Conservation (phyloP, 2,329 filamentous ascomycete genomes). For the Cladorrhinum sp. region DNA sequence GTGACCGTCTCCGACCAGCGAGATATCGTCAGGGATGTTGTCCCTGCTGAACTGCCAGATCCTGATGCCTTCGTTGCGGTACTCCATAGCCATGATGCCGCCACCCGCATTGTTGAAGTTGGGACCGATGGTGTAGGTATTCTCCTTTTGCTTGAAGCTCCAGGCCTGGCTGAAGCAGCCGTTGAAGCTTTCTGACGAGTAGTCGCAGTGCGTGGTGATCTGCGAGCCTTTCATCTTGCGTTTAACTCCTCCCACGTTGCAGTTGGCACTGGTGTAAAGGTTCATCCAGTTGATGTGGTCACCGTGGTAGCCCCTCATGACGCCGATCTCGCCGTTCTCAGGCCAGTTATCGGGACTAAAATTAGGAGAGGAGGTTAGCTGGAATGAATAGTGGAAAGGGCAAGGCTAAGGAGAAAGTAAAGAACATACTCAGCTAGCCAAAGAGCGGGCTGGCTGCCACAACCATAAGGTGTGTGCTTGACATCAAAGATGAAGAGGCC, state of each 20-base stretch:
- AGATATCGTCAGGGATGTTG: conserved; percentile 52
- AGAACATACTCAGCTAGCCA: conserved; percentile 57
- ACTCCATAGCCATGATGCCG: conserved; percentile 60
- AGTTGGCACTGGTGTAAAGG: conserved; percentile 54
- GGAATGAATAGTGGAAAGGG: neutral
- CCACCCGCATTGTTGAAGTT: conserved; percentile 53
- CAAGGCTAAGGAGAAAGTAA: neutral
- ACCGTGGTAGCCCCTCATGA: conserved; percentile 59
- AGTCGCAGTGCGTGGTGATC: conserved; percentile 40
- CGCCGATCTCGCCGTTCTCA: conserved; percentile 60
- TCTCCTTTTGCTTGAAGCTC: conserved; percentile 24
- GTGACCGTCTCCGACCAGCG: conserved; percentile 28
- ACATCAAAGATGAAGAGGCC: conserved; percentile 69
- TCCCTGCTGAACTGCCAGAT: conserved; percentile 58
- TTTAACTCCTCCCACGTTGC: conserved; percentile 51
- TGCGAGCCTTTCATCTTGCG: conserved; percentile 51
- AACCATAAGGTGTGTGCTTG: conserved; percentile 61
- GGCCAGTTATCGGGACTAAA: conserved; percentile 55
- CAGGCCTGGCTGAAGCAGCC: conserved; percentile 51
- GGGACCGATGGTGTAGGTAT: conserved; percentile 48
- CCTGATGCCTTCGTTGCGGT: conserved; percentile 58
- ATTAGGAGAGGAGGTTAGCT: neutral
- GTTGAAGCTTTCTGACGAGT: conserved; percentile 49
- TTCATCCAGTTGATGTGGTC: conserved; percentile 56
- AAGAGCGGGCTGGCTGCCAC: conserved; percentile 63